Conservation (phyloP, 805 yeast species). For the Yarrowia sp. region DNA sequence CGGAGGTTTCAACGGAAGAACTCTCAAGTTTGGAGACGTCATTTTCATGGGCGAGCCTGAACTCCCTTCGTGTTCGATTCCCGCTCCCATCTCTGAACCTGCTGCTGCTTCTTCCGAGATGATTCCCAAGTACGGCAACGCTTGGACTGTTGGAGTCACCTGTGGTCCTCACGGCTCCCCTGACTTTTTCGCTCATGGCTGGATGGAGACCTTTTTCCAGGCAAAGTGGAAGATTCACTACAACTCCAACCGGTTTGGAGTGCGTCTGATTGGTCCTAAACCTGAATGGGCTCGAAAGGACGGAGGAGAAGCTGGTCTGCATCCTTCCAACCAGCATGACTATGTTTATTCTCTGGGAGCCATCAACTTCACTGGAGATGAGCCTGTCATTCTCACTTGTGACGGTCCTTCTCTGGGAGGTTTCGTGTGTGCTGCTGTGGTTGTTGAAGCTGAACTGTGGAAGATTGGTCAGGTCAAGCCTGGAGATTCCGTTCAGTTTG, state of each 20-base stretch:
- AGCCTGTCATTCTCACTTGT: slow-evolving; percentile 93
- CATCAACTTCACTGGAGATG: slow-evolving; percentile 97
- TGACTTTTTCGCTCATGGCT: slow-evolving; percentile 80
- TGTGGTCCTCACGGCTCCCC: slow-evolving; percentile 99
- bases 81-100: slow-evolving; percentile 70
- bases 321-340: slow-evolving; percentile 98
- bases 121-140: slow-evolving; percentile 51
- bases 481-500: slow-evolving; percentile 80
- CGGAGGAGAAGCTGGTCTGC: slow-evolving; percentile 98
- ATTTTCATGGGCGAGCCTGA: slow-evolving; percentile 80
- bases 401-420: slow-evolving; percentile 99
- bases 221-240: slow-evolving; percentile 92
- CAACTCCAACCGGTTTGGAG: slow-evolving; percentile 96
- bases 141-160: slow-evolving; percentile 87
- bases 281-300: slow-evolving; percentile 95
- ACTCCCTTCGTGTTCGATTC: slow-evolving; percentile 63
- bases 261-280: slow-evolving; percentile 89
- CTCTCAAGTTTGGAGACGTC: slow-evolving; percentile 87
- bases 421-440: slow-evolving; percentile 94
- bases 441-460: slow-evolving; percentile 96
- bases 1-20: slow-evolving; percentile 95
- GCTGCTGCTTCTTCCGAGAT: slow-evolving; percentile 51
- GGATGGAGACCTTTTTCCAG: slow-evolving; percentile 69
- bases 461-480: slow-evolving; percentile 97
- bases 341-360: slow-evolving; percentile 96